Percentiles rank a stretch among this genome's conserved stretches.
Conservation (phyloP, 2,329 filamentous ascomycete genomes). For the Penicillium hesseltinei region DNA sequence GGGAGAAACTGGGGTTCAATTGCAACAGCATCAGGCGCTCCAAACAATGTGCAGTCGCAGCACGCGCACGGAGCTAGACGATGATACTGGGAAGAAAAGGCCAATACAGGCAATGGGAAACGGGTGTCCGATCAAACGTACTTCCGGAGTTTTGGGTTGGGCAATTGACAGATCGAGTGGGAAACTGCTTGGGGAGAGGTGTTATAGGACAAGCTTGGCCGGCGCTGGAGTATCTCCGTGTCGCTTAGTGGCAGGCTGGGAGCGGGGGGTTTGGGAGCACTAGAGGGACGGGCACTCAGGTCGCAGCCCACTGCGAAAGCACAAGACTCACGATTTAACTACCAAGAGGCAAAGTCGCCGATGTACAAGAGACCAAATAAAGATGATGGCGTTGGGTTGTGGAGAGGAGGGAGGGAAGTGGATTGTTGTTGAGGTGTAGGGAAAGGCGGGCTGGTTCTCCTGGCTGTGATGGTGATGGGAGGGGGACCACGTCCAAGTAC, state of each 20-base stretch:
- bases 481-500: constrained; percentile 6
- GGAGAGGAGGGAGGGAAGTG: constrained; percentile 14
- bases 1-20: constrained; percentile 12
- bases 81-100: constrained; percentile 12
- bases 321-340: neutral
- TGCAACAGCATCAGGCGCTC: constrained; percentile 7
- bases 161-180: constrained; percentile 21
- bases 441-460: constrained; percentile 28
- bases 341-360: neutral
- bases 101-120: constrained; percentile 5
- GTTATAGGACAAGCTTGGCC: constrained; percentile 20
- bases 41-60: constrained; percentile 19
- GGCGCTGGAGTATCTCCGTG: constrained; percentile 38
- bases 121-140: constrained; percentile 11
- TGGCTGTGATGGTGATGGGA: constrained; percentile 28
- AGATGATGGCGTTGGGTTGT: constrained; percentile 10
- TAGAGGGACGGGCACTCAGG: constrained; percentile 18
- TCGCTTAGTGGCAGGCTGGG: constrained; percentile 42
- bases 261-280: constrained; percentile 33
- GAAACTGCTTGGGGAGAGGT: constrained; percentile 8
- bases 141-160: constrained; percentile 11
- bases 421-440: constrained; percentile 24
- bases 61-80: constrained; percentile 25
- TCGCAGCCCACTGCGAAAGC: constrained; percentile 13
- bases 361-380: constrained; percentile 1